A percentile compares a stretch with the other conserved stretches of the same genome.
Conservation (phyloP, 352 stramenopile species). For the Pythium aristosporum region DNA sequence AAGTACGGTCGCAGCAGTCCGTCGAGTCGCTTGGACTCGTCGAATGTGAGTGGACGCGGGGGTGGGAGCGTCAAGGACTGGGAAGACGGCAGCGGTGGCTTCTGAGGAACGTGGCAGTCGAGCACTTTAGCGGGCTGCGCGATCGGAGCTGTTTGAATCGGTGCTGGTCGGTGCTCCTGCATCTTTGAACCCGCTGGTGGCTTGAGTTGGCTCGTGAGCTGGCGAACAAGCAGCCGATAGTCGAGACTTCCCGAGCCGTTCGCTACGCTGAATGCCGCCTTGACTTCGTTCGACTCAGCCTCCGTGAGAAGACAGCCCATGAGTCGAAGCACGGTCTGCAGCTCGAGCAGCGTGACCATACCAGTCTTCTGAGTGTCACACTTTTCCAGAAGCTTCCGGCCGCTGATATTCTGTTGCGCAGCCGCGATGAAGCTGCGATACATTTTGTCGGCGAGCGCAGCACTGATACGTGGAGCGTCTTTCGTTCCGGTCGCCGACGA, state of each 20-base stretch:
- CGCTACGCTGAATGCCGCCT: constrained; percentile 46
- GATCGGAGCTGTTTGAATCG: constrained; percentile 17
- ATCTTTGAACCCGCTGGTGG: constrained; percentile 6
- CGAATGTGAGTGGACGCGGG: constrained; percentile 25
- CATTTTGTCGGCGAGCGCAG: constrained; percentile 55
- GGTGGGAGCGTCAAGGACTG: constrained; percentile 8
- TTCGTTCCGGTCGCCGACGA: background rate
- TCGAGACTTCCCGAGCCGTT: constrained; percentile 42
- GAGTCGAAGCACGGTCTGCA: constrained; percentile 74
- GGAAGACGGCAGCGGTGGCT: background rate
- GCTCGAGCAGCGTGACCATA: constrained; percentile 59
- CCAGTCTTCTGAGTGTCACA: constrained; percentile 57
- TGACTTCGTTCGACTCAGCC: constrained; percentile 50
- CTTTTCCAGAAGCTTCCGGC: constrained; percentile 67
- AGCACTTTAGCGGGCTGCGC: background rate
- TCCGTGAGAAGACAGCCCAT: constrained; percentile 66
- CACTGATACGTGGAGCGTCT: constrained; percentile 12
- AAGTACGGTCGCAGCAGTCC: constrained; percentile 49
- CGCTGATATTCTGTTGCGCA: constrained; percentile 76
- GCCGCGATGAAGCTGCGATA: constrained; percentile 62
- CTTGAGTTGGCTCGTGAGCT: constrained; percentile 43
- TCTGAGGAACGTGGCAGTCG: constrained; percentile 8
- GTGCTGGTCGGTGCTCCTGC: constrained; percentile 13
- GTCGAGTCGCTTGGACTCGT: constrained; percentile 49
- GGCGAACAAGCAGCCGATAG: constrained; percentile 47